Evolutionary conservation across 225 moss, liverwort and hornwort species (phyloP), one percentile per base, ranked within the genome.

Genomic region (Thuidium tamariscinum): DNA sequence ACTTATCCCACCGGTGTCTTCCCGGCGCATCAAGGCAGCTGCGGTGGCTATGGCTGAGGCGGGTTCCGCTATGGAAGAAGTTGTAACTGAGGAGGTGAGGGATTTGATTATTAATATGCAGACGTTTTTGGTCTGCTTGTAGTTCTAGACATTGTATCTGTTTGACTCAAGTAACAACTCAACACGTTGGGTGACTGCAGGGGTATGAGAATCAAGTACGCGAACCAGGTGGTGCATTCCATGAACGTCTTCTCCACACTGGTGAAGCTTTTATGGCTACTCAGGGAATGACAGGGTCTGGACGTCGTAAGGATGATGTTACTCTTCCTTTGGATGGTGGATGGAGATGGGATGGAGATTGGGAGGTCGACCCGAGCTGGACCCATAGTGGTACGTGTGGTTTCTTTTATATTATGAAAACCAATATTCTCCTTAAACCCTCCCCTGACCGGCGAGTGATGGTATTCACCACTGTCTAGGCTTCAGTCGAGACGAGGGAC

Each of bases 21-120:
- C 95, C 69, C 93, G 92, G 83, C 98, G 98, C 85, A 89, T 99
- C 78, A 99, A 99, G 90, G 96, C 97, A 76, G 97, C 98, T 88
- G 96, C 94, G 56, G 90, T 97, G 90, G 98, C 95, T 80, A 99
- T 97, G 92, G 91, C 95, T 80, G 90, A 95, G 92, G 89, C 95
- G 81, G 88, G 91, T 88, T 92, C 91, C 59, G 87, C 92, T 67
- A 60, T 85, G 54, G 94, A 94, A 80, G 94, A 94, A 89, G 87
- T 94, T 82, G 90, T 94, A 46, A 92, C 88, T 66, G 94, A 94
- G 80, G 92, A 94, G 94, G 94, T 94, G 76, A 89, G 83, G 79
- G 60, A 56, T 66, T 80, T 63, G 4, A 52, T 75, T 37, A 52
- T 42, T 48, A 49, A 26, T 61, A 30, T 70, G 36, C 65, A 12